A percentile compares a stretch with the other conserved stretches of the same genome.
These are phyloP conservation scores for Chloromonas sp. DNA, from an alignment of 163 green algal genomes.

Conservation along the genomic window DNA sequence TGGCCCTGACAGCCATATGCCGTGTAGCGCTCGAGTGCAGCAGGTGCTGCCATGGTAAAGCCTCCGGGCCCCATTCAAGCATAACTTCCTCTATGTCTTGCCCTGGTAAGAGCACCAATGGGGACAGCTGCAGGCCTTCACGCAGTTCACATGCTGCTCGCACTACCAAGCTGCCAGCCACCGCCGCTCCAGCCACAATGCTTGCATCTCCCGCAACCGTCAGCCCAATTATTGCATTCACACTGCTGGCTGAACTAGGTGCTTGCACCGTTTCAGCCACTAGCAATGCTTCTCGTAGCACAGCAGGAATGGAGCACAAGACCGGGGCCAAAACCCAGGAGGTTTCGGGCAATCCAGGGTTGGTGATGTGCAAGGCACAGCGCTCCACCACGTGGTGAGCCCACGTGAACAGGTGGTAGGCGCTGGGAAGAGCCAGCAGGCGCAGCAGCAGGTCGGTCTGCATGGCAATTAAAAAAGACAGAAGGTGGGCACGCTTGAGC, in stretches of 20 bases:
- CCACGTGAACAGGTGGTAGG: conserved; percentile 34
- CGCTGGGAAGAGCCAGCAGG: conserved; percentile 4
- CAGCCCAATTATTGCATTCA: too few species aligned
- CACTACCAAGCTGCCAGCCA: not conserved
- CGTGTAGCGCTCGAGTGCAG: not conserved
- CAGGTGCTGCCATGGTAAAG: conserved; percentile 11
- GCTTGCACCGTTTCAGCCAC: too few species aligned
- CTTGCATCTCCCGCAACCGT: too few species aligned
- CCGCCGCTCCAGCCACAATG: conserved; percentile 3
- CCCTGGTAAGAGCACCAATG: conserved; percentile 14
- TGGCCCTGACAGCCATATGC: too few species aligned
- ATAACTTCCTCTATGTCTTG: conserved; percentile 8
- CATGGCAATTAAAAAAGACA: not conserved
- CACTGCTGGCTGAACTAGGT: too few species aligned
- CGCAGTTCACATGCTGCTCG: conserved; percentile 6
- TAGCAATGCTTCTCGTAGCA: too few species aligned
- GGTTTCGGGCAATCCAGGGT: too few species aligned
- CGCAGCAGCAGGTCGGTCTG: not conserved
- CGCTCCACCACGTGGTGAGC: conserved; percentile 15
- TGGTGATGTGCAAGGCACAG: conserved; percentile 1
- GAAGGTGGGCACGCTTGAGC: too few species aligned
- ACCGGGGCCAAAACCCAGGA: too few species aligned
- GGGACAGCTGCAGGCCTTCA: conserved; percentile 16
- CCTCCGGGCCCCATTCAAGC: conserved; percentile 17
- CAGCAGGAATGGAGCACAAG: too few species aligned